phyloP scores from a whole-genome alignment of 495 filamentous ascomycete genomes.

The Hypoxylon cercidicola region DNA sequence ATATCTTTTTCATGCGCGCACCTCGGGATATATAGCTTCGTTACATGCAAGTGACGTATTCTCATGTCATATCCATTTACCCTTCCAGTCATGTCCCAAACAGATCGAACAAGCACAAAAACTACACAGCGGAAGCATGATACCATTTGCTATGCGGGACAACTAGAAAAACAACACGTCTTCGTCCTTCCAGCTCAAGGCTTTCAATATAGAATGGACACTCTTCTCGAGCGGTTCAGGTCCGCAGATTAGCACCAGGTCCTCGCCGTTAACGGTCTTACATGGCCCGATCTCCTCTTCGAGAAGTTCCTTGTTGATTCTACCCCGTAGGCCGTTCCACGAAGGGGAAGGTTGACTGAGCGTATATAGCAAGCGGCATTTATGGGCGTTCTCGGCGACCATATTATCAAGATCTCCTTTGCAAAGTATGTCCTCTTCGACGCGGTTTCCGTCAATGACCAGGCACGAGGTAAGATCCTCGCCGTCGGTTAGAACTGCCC shows the following conservation, averaged over 20 bases:
- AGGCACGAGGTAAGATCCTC: slow-evolving; percentile 64
- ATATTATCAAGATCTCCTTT: slow-evolving; percentile 77
- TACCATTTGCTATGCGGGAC: background rate
- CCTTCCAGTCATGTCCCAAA: no score
- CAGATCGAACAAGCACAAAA: background rate
- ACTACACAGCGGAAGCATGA: background rate
- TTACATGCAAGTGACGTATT: no score
- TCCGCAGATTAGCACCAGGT: slow-evolving; percentile 86
- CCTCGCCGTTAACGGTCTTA: slow-evolving; percentile 49
- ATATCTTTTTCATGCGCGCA: no score
- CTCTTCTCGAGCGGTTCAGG: slow-evolving; percentile 81
- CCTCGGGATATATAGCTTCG: no score
- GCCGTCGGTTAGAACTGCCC: slow-evolving; percentile 71
- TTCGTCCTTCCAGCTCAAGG: slow-evolving; percentile 79
- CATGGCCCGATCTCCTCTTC: slow-evolving; percentile 64
- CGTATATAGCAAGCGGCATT: slow-evolving; percentile 76
- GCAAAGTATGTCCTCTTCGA: slow-evolving; percentile 86
- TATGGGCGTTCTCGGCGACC: slow-evolving; percentile 58
- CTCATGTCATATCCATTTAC: no score
- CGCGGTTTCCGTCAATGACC: slow-evolving; percentile 82
- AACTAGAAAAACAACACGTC: slow-evolving; percentile 84
- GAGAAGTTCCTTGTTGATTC: slow-evolving; percentile 72
- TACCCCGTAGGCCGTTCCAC: slow-evolving; percentile 78
- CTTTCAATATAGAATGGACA: slow-evolving; percentile 68
- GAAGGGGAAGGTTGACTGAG: slow-evolving; percentile 69